Percentiles rank a stretch among this genome's conserved stretches.
Evolutionary conservation across 805 yeast genomes (phyloP).

Genomic region (Yarrowia alimentaria): DNA sequence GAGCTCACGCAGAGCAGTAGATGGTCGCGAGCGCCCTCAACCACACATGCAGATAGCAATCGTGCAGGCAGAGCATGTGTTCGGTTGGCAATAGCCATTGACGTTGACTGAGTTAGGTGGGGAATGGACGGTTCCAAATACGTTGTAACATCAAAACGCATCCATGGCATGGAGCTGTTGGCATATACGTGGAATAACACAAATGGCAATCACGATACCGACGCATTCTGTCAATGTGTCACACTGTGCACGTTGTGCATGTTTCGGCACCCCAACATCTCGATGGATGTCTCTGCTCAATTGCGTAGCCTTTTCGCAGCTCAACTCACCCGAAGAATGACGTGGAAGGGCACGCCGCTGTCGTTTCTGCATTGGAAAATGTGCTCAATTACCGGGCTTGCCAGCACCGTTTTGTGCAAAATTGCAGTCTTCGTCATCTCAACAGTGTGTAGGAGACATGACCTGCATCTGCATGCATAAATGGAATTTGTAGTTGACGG

Average conservation of each 20-base stretch:
- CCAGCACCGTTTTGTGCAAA: slow-evolving; percentile 17
- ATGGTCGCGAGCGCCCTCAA: slow-evolving; percentile 7
- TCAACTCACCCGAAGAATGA: slow-evolving; percentile 13
- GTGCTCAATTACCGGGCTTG: slow-evolving; percentile 23
- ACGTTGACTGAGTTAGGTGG: slow-evolving; percentile 18
- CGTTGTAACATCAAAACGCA: too few relatives aligned
- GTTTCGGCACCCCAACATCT: too few relatives aligned
- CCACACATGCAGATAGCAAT: slow-evolving; percentile 4
- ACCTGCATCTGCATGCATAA: neutral
- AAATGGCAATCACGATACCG: too few relatives aligned
- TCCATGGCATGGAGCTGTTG: too few relatives aligned
- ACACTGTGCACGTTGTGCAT: too few relatives aligned
- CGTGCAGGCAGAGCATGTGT: slow-evolving; percentile 11
- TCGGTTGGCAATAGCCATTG: slow-evolving; percentile 8
- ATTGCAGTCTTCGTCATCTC: too few relatives aligned
- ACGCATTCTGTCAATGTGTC: too few relatives aligned
- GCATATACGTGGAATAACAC: too few relatives aligned
- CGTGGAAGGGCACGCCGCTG: slow-evolving; percentile 17
- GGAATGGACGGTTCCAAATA: neutral
- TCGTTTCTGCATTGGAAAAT: slow-evolving; percentile 17
- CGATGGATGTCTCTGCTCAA: too few relatives aligned
- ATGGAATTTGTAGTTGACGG: too few relatives aligned
- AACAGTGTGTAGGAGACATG: neutral
- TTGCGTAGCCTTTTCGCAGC: too few relatives aligned
- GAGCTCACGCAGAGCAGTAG: slow-evolving; percentile 6